Percentiles rank a stretch among this genome's conserved stretches.
phyloP scores from a whole-genome alignment of 2,329 filamentous ascomycete species.

The Fusarium subglutinans region DNA sequence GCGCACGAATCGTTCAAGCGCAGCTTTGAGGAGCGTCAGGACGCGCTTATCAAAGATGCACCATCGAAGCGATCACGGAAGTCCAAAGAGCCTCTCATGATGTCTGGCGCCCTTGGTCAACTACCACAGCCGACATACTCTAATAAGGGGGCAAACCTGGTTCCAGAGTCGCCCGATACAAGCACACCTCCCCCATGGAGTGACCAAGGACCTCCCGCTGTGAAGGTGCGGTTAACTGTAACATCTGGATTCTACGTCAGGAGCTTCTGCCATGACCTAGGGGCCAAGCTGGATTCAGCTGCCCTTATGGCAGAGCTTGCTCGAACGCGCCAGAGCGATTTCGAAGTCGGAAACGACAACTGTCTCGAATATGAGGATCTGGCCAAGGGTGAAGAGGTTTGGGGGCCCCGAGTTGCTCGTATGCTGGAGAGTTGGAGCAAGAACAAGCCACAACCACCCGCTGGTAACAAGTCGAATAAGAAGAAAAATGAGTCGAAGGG shows the following conservation, averaged over 20 bases:
- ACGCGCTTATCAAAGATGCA: conserved; percentile 64
- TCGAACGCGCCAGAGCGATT: conserved; percentile 83
- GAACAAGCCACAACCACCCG: conserved; percentile 30
- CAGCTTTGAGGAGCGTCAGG: conserved; percentile 66
- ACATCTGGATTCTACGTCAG: conserved; percentile 97
- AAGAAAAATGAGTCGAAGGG: conserved; percentile 27
- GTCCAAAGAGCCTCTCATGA: conserved; percentile 54
- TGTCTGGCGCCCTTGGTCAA: conserved; percentile 66
- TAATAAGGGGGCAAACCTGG: conserved; percentile 60
- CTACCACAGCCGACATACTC: conserved; percentile 56
- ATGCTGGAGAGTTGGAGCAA: conserved; percentile 58
- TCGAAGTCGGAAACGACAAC: conserved; percentile 73
- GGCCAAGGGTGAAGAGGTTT: conserved; percentile 78
- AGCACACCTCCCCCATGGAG: conserved; percentile 65
- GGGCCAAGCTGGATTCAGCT: conserved; percentile 80
- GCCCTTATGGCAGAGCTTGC: conserved; percentile 87
- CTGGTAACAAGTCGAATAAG: conserved; percentile 38
- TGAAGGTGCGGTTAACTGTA: conserved; percentile 87
- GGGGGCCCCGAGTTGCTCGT: conserved; percentile 76
- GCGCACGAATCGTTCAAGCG: conserved; percentile 67
- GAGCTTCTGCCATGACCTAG: conserved; percentile 91
- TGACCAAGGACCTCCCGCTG: conserved; percentile 76
- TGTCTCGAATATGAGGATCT: conserved; percentile 84
- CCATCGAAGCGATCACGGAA: conserved; percentile 49
- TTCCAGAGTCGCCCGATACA: conserved; percentile 58